These are phyloP conservation scores for Neophaeococcomyces aloes DNA, from an alignment of 2,329 filamentous ascomycete species.

Conservation along the genomic window DNA sequence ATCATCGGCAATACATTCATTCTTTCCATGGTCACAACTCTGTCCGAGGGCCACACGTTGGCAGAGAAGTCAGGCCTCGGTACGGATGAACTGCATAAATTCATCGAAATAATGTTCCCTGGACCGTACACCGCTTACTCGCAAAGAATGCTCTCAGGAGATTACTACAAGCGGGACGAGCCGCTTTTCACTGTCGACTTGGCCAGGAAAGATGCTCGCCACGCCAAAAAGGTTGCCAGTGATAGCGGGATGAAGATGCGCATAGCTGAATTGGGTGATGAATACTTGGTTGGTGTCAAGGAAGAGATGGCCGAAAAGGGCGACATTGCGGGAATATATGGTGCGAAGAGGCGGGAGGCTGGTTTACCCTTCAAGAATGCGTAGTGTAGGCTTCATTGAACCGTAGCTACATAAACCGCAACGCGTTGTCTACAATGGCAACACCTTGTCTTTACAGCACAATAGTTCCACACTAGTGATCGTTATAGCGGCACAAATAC, in stretches of 20 bases:
- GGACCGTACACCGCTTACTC: conserved; percentile 67
- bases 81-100: conserved; percentile 56
- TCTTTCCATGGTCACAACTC: conserved; percentile 66
- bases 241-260: conserved; percentile 51
- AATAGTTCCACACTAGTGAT: conserved; percentile 19
- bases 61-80: conserved; percentile 75
- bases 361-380: conserved; percentile 65
- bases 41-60: conserved; percentile 66
- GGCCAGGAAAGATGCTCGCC: conserved; percentile 69
- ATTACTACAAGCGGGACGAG: conserved; percentile 63
- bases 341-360: conserved; percentile 61
- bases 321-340: conserved; percentile 76
- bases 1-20: conserved; percentile 81
- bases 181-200: conserved; percentile 77
- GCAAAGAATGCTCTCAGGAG: conserved; percentile 60
- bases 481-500: conserved; percentile 21
- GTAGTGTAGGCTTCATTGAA: conserved; percentile 8
- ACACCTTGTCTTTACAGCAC: conserved; percentile 10
- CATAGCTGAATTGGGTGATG: conserved; percentile 57
- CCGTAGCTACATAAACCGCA: too few species aligned
- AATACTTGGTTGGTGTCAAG: conserved; percentile 59
- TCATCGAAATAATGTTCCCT: conserved; percentile 63
- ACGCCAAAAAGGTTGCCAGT: conserved; percentile 59
- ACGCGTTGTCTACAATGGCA: conserved; percentile 8
- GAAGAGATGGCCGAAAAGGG: conserved; percentile 54